A percentile compares a stretch with the other conserved stretches of the same genome.
These are phyloP conservation scores for Luffa aegyptiaca DNA, from an alignment of 306 rosid genomes.

Conservation along the genomic window DNA sequence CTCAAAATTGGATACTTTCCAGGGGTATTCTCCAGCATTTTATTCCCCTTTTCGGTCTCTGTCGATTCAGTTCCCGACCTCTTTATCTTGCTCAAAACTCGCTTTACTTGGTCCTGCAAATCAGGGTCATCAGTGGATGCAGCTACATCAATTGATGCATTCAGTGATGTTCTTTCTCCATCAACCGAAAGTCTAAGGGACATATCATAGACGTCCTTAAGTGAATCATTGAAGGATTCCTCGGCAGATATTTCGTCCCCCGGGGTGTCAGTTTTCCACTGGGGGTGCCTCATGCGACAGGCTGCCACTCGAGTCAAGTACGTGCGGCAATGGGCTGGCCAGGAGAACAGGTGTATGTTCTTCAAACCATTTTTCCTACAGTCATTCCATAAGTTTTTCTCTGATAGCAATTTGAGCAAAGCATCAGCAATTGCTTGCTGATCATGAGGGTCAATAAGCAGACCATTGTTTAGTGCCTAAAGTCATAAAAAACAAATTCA, in stretches of 20 bases:
- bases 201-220: constrained; percentile 62
- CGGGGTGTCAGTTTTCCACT: constrained; percentile 60
- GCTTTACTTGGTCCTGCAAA: constrained; percentile 57
- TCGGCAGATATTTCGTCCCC: constrained; percentile 41
- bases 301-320: constrained; percentile 60
- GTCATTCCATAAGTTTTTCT: constrained; percentile 52
- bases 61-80: constrained; percentile 22
- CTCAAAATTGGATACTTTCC: constrained; percentile 52
- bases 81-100: constrained; percentile 45
- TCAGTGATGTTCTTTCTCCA: constrained; percentile 39
- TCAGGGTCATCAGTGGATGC: constrained; percentile 29
- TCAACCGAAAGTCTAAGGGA: constrained; percentile 63
- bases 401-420: constrained; percentile 49
- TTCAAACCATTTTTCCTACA: constrained; percentile 61
- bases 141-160: constrained; percentile 24
- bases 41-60: constrained; percentile 25
- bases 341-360: constrained; percentile 59
- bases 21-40: constrained; percentile 27
- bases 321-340: constrained; percentile 73
- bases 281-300: constrained; percentile 68
- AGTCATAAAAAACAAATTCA: not conserved
- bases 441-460: constrained; percentile 71
- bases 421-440: constrained; percentile 52
- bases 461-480: constrained; percentile 56
- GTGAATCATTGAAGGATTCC: constrained; percentile 52